phyloP scores from a whole-genome alignment of 306 rosid species.

The Vigna hirtella region DNA sequence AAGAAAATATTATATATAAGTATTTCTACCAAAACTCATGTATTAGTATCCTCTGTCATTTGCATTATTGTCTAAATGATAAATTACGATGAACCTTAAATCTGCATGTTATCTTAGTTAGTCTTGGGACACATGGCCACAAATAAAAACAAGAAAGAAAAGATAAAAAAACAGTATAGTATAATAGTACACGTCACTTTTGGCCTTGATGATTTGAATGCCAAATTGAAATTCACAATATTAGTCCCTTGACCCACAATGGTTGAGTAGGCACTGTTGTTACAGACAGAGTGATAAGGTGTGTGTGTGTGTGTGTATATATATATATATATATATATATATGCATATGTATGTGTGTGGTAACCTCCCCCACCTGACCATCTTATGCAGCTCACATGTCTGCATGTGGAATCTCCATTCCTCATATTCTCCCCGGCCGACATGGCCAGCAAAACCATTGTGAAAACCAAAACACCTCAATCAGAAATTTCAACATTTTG shows the following conservation, averaged over 20 bases:
- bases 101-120: slow-evolving; percentile 2
- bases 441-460: slow-evolving; percentile 50
- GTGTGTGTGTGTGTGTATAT: background rate
- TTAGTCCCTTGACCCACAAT: background rate
- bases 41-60: background rate
- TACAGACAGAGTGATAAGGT: background rate
- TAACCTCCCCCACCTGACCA: slow-evolving; percentile 28
- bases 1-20: background rate
- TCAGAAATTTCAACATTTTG: background rate
- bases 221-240: background rate
- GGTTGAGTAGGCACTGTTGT: background rate
- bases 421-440: slow-evolving; percentile 46
- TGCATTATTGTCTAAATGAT: background rate
- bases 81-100: slow-evolving; percentile 20
- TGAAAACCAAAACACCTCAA: background rate
- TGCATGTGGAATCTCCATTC: slow-evolving; percentile 59
- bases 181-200: background rate
- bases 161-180: background rate
- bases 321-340: background rate
- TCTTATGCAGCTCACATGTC: slow-evolving; percentile 66
- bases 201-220: background rate
- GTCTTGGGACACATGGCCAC: background rate
- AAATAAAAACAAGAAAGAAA: background rate
- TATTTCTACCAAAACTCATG: background rate
- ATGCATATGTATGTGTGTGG: background rate